Base-by-base conservation (phyloP, 257 asterid species). In the Cinchona pubescens region DNA sequence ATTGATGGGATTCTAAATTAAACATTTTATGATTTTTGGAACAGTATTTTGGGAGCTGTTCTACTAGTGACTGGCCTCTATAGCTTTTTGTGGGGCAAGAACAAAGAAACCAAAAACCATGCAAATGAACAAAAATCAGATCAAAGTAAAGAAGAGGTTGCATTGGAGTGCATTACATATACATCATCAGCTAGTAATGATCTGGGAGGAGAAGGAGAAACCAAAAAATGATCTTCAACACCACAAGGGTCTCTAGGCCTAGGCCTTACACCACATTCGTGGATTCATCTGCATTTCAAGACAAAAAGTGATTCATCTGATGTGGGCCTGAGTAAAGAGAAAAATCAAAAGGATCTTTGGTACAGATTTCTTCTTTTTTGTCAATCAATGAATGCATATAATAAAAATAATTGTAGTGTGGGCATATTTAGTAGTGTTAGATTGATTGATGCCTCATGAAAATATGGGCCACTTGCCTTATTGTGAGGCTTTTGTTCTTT, bases 1-100 rank as follows among this genome's bases (percentile, higher is more conserved):
- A 32, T 64, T 34, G n/a, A 34, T 15, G 45, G 7, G 45, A 34
- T 37, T 67, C n/a, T 25, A 5, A 30, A 29, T 18, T 40, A 2
- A 16, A 7, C 1, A 3, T 67, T 12, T 15, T 38, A 49, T 77
- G 6, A 40, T 62, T 51, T 25, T 5, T 75, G 60, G 14, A 40
- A 67, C 83, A 83, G 91, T 45, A 77, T 78, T 53, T 58, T 87
- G 75, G 91, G 91, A 12, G 84, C 85, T 8, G 80, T 53, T 13
- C 64, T 89, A 78, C 77, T 87, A 38, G 84, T 87, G 25, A 61
- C 49, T 67, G 94, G 94, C 59, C 87, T 89, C 1, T 89, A 87
- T 29, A 61, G 87, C 61, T 87, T 82, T 74, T 69, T 89, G 56
- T 89, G 91, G 94, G 91, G 91, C 35, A 89, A 82, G 75, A 82